phyloP scores from a whole-genome alignment of 371 early-diverging fungal species.

The Catenaria anguillulae region DNA sequence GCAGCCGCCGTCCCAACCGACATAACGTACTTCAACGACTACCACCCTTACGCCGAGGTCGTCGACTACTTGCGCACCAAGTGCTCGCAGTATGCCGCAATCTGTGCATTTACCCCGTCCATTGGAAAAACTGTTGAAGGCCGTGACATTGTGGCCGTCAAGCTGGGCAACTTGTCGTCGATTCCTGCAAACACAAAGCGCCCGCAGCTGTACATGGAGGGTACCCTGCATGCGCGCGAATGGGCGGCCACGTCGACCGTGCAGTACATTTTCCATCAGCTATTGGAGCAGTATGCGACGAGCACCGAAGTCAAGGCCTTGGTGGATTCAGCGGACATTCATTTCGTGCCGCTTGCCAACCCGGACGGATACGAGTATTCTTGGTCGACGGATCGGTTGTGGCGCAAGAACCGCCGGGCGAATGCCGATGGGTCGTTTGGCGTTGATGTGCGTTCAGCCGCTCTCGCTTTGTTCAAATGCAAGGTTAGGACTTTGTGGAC shows the following conservation, averaged over 20 bases:
- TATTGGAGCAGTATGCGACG: constrained; percentile 18
- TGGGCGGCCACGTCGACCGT: constrained; percentile 35
- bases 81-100: not conserved
- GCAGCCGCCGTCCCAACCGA: not conserved
- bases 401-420: constrained; percentile 42
- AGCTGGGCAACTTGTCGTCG: constrained; percentile 18
- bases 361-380: constrained; percentile 34
- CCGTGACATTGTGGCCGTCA: constrained; percentile 34
- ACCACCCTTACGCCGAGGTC: not conserved
- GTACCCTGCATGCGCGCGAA: constrained; percentile 40
- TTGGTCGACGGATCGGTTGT: constrained; percentile 36
- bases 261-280: constrained; percentile 29
- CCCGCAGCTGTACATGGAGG: constrained; percentile 36
- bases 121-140: constrained; percentile 36
- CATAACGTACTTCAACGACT: not conserved
- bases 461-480: no score
- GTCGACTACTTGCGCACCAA: not conserved
- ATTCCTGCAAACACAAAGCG: constrained; percentile 16
- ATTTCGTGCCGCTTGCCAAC: constrained; percentile 40
- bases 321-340: constrained; percentile 16
- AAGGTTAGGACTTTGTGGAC: no score
- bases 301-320: constrained; percentile 18
- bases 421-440: constrained; percentile 16
- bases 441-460: no score
- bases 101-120: not conserved